phyloP scores from a whole-genome alignment of 2,329 filamentous ascomycete species.

The Colletotrichum godetiae region DNA sequence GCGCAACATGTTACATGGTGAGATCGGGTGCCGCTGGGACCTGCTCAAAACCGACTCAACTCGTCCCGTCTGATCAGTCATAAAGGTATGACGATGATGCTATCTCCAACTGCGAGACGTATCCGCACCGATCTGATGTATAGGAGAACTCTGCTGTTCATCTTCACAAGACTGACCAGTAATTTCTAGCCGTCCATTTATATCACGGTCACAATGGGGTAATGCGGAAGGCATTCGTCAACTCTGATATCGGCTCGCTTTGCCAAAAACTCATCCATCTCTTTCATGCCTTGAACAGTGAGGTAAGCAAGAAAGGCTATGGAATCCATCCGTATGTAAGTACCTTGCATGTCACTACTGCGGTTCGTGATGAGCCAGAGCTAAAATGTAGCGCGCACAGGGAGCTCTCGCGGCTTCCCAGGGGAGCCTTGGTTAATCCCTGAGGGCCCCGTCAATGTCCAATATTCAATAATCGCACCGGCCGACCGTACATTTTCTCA shows the following conservation, averaged over 20 bases:
- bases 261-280: background rate
- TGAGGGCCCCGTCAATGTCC: slow-evolving; percentile 16
- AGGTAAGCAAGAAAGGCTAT: background rate
- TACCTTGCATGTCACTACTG: background rate
- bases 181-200: background rate
- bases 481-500: background rate
- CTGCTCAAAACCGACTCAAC: background rate
- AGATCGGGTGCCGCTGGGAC: background rate
- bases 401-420: background rate
- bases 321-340: background rate
- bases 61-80: background rate
- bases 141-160: slow-evolving; percentile 6
- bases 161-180: background rate
- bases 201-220: background rate
- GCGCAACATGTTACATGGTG: background rate
- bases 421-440: slow-evolving; percentile 19
- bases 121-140: background rate
- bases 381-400: slow-evolving; percentile 10
- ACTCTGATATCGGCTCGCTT: background rate
- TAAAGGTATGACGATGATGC: background rate
- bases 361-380: background rate
- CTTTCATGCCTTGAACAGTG: background rate
- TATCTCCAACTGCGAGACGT: background rate
- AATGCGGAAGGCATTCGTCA: background rate
- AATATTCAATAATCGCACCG: slow-evolving; percentile 3